phyloP scores from a whole-genome alignment of 2,329 filamentous ascomycete genomes.

The Cercospora sp. region DNA sequence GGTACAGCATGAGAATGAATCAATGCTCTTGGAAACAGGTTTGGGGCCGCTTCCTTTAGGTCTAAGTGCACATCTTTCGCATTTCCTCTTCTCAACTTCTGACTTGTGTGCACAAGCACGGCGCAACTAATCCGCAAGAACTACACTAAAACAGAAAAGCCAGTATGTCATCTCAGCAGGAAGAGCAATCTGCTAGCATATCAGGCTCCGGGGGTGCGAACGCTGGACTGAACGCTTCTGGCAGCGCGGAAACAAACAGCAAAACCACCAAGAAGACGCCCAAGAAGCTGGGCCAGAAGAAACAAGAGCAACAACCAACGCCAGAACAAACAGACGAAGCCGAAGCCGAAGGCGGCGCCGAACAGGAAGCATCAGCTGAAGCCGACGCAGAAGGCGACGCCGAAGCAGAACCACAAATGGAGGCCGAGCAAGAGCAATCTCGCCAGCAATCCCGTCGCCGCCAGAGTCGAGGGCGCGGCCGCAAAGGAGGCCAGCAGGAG shows the following conservation, averaged over 20 bases:
- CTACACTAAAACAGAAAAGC: constrained; percentile 9
- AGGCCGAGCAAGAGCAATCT: constrained; percentile 46
- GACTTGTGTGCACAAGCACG: background rate
- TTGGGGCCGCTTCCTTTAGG: constrained; percentile 22
- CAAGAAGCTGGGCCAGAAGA: constrained; percentile 52
- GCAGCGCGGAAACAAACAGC: constrained; percentile 40
- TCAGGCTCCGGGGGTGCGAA: constrained; percentile 33
- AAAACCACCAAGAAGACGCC: constrained; percentile 49
- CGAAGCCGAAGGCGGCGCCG: constrained; percentile 44
- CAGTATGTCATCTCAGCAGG: constrained; percentile 30
- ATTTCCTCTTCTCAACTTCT: constrained; percentile 4
- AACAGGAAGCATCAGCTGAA: constrained; percentile 37
- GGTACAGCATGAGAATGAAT: constrained; percentile 22
- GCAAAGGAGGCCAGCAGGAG: constrained; percentile 44
- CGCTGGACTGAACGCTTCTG: constrained; percentile 36
- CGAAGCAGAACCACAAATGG: constrained; percentile 43
- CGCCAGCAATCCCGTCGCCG: constrained; percentile 51
- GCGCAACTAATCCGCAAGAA: background rate
- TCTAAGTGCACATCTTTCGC: constrained; percentile 21
- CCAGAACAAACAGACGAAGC: constrained; percentile 48
- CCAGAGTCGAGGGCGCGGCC: constrained; percentile 53
- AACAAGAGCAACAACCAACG: constrained; percentile 50
- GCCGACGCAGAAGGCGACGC: constrained; percentile 44
- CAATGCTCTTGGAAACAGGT: constrained; percentile 29
- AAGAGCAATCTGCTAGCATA: constrained; percentile 28